These are phyloP conservation scores for Rhizopogon vinicolor DNA, from an alignment of 768 basidiomycete species.

Conservation along the genomic window DNA sequence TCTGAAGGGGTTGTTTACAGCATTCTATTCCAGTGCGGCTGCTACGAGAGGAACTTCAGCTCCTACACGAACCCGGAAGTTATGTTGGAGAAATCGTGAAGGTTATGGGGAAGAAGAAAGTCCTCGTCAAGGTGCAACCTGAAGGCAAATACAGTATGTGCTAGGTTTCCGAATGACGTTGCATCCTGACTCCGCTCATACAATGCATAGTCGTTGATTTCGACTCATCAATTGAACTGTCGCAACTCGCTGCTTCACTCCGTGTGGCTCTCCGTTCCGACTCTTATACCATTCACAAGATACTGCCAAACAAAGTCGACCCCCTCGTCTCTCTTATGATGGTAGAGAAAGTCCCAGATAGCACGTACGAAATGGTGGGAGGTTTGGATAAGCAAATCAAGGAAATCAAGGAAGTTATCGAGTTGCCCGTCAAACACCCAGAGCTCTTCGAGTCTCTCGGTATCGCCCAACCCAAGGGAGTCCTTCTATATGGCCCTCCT, in stretches of 20 bases:
- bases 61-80: conserved; percentile 91
- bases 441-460: conserved; percentile 95
- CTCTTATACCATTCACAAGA: conserved; percentile 94
- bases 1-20: conserved; percentile 1
- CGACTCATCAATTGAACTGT: conserved; percentile 80
- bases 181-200: background rate
- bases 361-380: conserved; percentile 99
- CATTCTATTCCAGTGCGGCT: conserved; percentile 59
- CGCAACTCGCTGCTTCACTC: conserved; percentile 73
- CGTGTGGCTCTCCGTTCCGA: conserved; percentile 96
- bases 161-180: background rate
- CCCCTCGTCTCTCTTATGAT: conserved; percentile 99
- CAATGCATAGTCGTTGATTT: conserved; percentile 79
- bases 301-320: conserved; percentile 96
- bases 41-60: conserved; percentile 86
- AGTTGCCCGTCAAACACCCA: conserved; percentile 95
- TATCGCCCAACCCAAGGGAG: conserved; percentile 96
- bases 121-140: conserved; percentile 95
- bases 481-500: conserved; percentile 91
- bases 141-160: conserved; percentile 97
- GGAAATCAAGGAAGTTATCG: conserved; percentile 99
- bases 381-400: conserved; percentile 98
- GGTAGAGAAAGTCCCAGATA: conserved; percentile 99
- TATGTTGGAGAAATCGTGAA: conserved; percentile 98
- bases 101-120: conserved; percentile 99